Conservation (phyloP, 176 grass and related monocot species). For the Sorghum bicolor region DNA sequence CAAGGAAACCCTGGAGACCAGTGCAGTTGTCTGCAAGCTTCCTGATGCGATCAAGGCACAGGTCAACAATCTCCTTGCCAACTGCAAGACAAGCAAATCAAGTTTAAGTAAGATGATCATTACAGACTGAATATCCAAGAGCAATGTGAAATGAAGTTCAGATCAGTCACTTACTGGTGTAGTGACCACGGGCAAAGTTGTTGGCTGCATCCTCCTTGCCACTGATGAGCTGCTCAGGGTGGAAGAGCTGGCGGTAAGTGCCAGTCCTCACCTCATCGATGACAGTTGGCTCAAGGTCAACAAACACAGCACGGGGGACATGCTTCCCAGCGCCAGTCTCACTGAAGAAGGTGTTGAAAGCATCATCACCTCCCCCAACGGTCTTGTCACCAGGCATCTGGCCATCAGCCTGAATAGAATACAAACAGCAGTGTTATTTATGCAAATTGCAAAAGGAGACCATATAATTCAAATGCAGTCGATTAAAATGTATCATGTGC, state of each 20-base stretch:
- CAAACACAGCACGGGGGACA: constrained; percentile 62
- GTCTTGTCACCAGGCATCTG: constrained; percentile 67
- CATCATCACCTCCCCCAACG: constrained; percentile 58
- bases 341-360: constrained; percentile 78
- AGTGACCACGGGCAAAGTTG: constrained; percentile 74
- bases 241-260: constrained; percentile 64
- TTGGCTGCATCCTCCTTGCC: constrained; percentile 76
- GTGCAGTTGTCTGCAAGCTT: constrained; percentile 65
- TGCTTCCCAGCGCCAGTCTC: constrained; percentile 73
- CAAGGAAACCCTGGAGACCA: constrained; percentile 56
- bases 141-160: fast-evolving
- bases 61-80: constrained; percentile 62
- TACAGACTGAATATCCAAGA: neutral
- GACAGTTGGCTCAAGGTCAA: constrained; percentile 67
- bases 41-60: constrained; percentile 56
- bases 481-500: too few relatives aligned
- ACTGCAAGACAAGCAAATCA: constrained; percentile 4
- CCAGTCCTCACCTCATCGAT: constrained; percentile 65
- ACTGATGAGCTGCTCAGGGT: constrained; percentile 70
- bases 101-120: neutral
- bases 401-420: constrained; percentile 37
- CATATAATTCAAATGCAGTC: neutral
- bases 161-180: constrained; percentile 45
- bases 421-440: neutral
- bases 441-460: neutral